Evolutionary conservation across 2,329 filamentous ascomycete genomes (phyloP).

Genomic region (Fusarium tjaetaba): DNA sequence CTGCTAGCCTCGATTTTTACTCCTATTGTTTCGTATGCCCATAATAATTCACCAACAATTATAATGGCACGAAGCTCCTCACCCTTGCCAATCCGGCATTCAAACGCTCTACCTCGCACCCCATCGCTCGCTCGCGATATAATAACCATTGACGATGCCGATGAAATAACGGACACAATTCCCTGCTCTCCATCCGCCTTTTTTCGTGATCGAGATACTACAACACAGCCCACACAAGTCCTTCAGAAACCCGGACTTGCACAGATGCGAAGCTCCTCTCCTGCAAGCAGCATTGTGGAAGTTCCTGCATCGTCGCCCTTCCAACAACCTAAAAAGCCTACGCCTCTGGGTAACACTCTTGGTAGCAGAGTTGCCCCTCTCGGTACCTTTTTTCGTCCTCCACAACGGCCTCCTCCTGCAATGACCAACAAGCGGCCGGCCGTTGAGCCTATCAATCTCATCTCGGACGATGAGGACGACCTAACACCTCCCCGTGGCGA

Average conservation of each 20-base stretch:
- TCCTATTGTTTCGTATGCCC: constrained; percentile 4
- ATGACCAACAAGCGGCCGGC: constrained; percentile 50
- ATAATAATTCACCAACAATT: constrained; percentile 15
- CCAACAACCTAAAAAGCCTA: constrained; percentile 51
- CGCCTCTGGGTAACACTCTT: constrained; percentile 56
- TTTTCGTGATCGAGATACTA: constrained; percentile 44
- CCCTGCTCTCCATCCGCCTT: constrained; percentile 55
- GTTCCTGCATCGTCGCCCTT: constrained; percentile 90
- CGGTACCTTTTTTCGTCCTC: constrained; percentile 75
- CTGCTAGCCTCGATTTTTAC: constrained; percentile 18
- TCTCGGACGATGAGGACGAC: constrained; percentile 60
- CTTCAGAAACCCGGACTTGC: constrained; percentile 53
- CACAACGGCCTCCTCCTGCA: constrained; percentile 43
- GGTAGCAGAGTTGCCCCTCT: constrained; percentile 77
- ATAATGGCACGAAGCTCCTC: constrained; percentile 46
- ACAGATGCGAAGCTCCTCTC: constrained; percentile 53
- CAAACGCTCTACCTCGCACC: constrained; percentile 43
- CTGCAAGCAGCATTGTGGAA: constrained; percentile 67
- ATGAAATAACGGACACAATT: constrained; percentile 60
- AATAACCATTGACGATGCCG: constrained; percentile 51
- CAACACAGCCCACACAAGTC: constrained; percentile 60
- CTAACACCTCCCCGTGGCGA: constrained; percentile 65
- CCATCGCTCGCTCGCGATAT: constrained; percentile 41
- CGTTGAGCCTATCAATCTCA: constrained; percentile 56
- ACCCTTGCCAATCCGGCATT: constrained; percentile 46